These are phyloP conservation scores for Malus fusca DNA, from an alignment of 306 rosid species.

Conservation along the genomic window DNA sequence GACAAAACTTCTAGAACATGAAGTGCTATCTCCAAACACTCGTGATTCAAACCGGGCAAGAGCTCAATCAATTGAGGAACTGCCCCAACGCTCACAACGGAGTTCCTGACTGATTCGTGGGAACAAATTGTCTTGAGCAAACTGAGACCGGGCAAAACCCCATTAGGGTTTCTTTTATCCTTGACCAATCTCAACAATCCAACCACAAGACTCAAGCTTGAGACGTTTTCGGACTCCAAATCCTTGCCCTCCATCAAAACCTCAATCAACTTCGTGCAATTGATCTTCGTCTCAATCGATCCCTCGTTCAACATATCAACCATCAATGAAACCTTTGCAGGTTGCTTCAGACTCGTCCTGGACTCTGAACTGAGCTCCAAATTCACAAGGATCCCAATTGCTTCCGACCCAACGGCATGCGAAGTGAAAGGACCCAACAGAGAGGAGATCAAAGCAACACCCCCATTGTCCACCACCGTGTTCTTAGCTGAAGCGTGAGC, in stretches of 20 bases:
- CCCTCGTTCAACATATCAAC: slow-evolving; percentile 84
- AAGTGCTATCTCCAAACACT: slow-evolving; percentile 56
- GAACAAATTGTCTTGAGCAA: slow-evolving; percentile 44
- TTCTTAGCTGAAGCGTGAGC: slow-evolving; percentile 37
- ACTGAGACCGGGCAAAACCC: slow-evolving; percentile 49
- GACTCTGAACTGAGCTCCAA: slow-evolving; percentile 41
- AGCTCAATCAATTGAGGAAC: slow-evolving; percentile 56
- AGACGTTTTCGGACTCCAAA: slow-evolving; percentile 29
- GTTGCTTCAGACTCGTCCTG: slow-evolving; percentile 42
- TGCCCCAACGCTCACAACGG: slow-evolving; percentile 54
- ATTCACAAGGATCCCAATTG: slow-evolving; percentile 57
- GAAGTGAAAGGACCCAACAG: slow-evolving; percentile 74
- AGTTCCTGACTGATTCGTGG: slow-evolving; percentile 35
- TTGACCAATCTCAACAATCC: slow-evolving; percentile 59
- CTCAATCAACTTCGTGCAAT: slow-evolving; percentile 58
- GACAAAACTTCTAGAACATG: slow-evolving; percentile 49
- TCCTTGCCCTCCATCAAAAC: slow-evolving; percentile 39
- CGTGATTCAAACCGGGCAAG: slow-evolving; percentile 41
- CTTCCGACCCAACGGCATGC: slow-evolving; percentile 74
- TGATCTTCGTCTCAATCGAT: slow-evolving; percentile 64
- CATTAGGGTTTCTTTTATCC: slow-evolving; percentile 53
- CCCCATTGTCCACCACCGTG: slow-evolving; percentile 38
- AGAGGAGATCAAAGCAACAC: slow-evolving; percentile 38
- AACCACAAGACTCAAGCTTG: slow-evolving; percentile 65
- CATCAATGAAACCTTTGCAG: slow-evolving; percentile 58